Percentiles rank a stretch among this genome's conserved stretches.
Conservation (phyloP, 2,329 filamentous ascomycete species). For the Furcasterigmium furcatum region DNA sequence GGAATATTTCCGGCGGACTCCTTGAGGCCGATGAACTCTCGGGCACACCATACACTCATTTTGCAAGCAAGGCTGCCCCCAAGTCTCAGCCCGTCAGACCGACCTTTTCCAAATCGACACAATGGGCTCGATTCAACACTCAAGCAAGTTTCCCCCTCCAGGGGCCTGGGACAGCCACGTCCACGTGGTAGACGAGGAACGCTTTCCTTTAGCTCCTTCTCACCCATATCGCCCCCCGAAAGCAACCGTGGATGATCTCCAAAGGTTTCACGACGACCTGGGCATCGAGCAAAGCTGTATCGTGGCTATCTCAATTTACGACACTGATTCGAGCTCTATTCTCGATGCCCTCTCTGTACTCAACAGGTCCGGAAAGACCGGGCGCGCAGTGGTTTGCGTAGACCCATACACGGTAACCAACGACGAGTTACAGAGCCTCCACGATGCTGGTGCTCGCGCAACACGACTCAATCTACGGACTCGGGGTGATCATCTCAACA, state of each 20-base stretch:
- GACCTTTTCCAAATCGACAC: too few species aligned
- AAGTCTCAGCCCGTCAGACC: too few species aligned
- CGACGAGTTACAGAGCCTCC: too few species aligned
- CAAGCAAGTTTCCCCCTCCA: constrained; percentile 9
- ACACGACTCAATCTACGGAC: too few species aligned
- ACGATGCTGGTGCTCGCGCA: too few species aligned
- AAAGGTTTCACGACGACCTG: constrained; percentile 7
- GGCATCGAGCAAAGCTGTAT: constrained; percentile 19
- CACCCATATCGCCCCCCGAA: constrained; percentile 15
- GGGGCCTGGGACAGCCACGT: constrained; percentile 24
- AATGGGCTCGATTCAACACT: too few species aligned
- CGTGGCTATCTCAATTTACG: constrained; percentile 24
- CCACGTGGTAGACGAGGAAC: constrained; percentile 18
- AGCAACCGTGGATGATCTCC: constrained; percentile 14
- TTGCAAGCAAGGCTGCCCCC: too few species aligned
- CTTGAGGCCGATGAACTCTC: too few species aligned
- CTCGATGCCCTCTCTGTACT: constrained; percentile 22
- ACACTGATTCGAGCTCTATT: constrained; percentile 23
- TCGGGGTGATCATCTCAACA: constrained; percentile 10
- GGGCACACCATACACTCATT: too few species aligned
- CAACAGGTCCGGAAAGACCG: constrained; percentile 14
- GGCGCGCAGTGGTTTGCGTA: constrained; percentile 17
- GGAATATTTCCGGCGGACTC: too few species aligned
- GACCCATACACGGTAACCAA: too few species aligned
- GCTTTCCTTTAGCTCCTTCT: constrained; percentile 12